phyloP scores from a whole-genome alignment of 2,329 filamentous ascomycete genomes.

The Geosmithia putterillii region DNA sequence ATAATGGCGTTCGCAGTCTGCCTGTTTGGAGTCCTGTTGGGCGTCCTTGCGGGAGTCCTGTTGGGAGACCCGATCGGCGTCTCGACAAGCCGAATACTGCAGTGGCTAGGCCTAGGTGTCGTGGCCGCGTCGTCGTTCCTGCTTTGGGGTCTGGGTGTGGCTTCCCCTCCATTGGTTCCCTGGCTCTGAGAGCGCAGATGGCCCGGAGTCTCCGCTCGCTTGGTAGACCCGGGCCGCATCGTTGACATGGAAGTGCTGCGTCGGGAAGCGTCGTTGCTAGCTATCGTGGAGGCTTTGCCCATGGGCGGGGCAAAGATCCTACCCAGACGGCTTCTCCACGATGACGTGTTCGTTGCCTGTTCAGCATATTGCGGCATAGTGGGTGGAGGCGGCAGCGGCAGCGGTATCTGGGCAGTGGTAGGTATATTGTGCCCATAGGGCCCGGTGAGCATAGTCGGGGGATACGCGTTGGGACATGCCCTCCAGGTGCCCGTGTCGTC shows the following conservation, averaged over 20 bases:
- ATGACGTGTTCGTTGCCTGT: not conserved
- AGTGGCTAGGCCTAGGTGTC: too few species aligned
- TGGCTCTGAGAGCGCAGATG: too few species aligned
- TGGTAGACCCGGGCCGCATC: not conserved
- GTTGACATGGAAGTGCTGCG: not conserved
- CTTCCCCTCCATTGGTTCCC: too few species aligned
- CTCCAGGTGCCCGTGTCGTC: not conserved
- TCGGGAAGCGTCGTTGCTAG: not conserved
- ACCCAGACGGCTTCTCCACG: conserved; percentile 14
- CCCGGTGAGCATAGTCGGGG: not conserved
- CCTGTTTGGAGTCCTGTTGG: too few species aligned
- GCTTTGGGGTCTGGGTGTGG: too few species aligned
- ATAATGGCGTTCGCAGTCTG: too few species aligned
- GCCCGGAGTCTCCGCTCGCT: too few species aligned
- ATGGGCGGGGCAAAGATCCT: conserved; percentile 14
- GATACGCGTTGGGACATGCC: conserved; percentile 2
- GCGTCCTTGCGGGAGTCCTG: too few species aligned
- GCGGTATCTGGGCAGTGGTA: too few species aligned
- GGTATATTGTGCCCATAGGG: not conserved
- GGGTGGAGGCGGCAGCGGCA: not conserved
- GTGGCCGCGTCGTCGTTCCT: too few species aligned
- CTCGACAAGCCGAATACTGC: too few species aligned
- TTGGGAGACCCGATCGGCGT: too few species aligned
- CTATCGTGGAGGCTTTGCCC: conserved; percentile 22
- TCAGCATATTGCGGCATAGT: not conserved